Percentiles rank a stretch among this genome's conserved stretches.
phyloP scores from a whole-genome alignment of 2,329 filamentous ascomycete genomes.

The Thielaviopsis musarum region DNA sequence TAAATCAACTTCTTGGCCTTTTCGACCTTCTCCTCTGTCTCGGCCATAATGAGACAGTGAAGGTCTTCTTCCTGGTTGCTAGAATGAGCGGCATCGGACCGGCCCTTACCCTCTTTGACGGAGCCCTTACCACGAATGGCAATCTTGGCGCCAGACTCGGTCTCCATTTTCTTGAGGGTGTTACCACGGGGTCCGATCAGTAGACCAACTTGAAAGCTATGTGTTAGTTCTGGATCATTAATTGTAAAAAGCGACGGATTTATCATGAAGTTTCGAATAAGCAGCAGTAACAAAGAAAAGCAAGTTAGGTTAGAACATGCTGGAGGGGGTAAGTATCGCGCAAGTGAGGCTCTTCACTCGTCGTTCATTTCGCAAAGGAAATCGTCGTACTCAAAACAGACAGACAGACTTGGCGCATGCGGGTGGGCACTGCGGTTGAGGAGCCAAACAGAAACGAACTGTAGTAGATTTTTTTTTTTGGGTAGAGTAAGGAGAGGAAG shows the following conservation, averaged over 20 bases:
- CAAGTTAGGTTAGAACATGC: slow-evolving; percentile 23
- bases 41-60: slow-evolving; percentile 98
- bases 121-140: slow-evolving; percentile 98
- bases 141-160: slow-evolving; percentile 94
- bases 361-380: not conserved
- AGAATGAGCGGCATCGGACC: slow-evolving; percentile 94
- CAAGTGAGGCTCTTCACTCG: slow-evolving; percentile 5
- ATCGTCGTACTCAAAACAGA: no score
- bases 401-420: not conserved
- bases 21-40: slow-evolving; percentile 98
- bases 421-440: not conserved
- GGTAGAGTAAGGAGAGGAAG: slow-evolving; percentile 13
- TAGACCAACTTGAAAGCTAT: slow-evolving; percentile 94
- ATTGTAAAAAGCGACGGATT: slow-evolving; percentile 9
- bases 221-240: slow-evolving; percentile 57
- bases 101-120: slow-evolving; percentile 98
- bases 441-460: slow-evolving; percentile 17
- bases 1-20: slow-evolving; percentile 98
- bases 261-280: not conserved
- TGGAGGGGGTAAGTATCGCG: slow-evolving; percentile 16
- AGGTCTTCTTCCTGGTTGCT: slow-evolving; percentile 99
- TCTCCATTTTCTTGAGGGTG: slow-evolving; percentile 98
- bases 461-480: slow-evolving; percentile 18
- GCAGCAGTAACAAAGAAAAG: slow-evolving; percentile 7
- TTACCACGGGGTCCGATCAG: slow-evolving; percentile 99